Percentiles rank a stretch among this genome's conserved stretches.
phyloP scores from a whole-genome alignment of 305 asterid species.

The Solanum aculeatissimum region DNA sequence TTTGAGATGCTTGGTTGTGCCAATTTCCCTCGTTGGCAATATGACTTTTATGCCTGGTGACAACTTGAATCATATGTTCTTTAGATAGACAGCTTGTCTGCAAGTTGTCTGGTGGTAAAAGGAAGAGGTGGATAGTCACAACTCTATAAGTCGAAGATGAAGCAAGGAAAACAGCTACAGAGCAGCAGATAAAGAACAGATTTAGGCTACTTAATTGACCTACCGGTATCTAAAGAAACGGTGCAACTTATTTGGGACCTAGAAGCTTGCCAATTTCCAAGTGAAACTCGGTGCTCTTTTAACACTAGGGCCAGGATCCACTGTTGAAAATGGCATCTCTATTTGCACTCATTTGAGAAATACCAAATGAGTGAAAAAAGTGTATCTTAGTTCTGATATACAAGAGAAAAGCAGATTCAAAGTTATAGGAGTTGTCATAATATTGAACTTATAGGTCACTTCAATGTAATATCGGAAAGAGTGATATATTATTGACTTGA shows the following conservation, averaged over 20 bases:
- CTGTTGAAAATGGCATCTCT: background rate
- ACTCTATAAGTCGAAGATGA: background rate
- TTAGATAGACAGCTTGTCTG: too few relatives aligned
- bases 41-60: too few relatives aligned
- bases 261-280: background rate
- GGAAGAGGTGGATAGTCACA: too few relatives aligned
- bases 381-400: background rate
- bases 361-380: background rate
- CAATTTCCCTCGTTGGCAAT: too few relatives aligned
- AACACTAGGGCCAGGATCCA: background rate
- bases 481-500: background rate
- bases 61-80: too few relatives aligned
- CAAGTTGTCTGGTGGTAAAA: too few relatives aligned
- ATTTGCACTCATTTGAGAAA: background rate
- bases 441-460: background rate
- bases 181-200: background rate
- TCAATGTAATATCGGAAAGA: background rate
- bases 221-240: background rate
- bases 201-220: background rate
- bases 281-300: background rate
- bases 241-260: background rate
- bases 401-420: background rate
- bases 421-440: background rate
- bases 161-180: background rate
- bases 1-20: too few relatives aligned